Evolutionary conservation across 2,329 filamentous ascomycete species (phyloP).

Genomic region (Dichotomopilus funicola): DNA sequence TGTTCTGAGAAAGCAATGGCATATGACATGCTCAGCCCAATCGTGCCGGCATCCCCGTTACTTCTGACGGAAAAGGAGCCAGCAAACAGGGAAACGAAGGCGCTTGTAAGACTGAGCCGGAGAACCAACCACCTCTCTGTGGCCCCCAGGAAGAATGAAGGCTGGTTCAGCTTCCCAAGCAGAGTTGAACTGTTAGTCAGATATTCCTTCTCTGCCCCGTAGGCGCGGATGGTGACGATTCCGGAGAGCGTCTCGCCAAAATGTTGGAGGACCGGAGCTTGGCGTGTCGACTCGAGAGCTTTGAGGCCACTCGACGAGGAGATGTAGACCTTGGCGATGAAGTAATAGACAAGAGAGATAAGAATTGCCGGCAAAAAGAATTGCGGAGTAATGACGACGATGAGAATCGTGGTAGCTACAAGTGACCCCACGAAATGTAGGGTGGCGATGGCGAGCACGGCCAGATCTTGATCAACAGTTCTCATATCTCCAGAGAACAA

Average conservation of each 20-base stretch:
- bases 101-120: constrained; percentile 13
- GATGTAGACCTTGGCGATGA: constrained; percentile 15
- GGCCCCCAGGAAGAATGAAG: constrained; percentile 13
- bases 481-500: constrained; percentile 97
- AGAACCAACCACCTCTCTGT: constrained; percentile 17
- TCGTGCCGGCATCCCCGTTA: constrained; percentile 6
- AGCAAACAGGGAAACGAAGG: constrained; percentile 12
- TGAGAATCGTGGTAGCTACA: constrained; percentile 10
- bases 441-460: constrained; percentile 69
- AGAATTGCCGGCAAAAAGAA: constrained; percentile 11
- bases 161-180: constrained; percentile 14
- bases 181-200: constrained; percentile 6
- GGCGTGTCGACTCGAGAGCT: constrained; percentile 14
- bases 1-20: constrained; percentile 13
- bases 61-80: constrained; percentile 11
- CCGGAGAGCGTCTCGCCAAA: constrained; percentile 19
- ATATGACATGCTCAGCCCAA: constrained; percentile 12
- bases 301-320: constrained; percentile 17
- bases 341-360: constrained; percentile 15
- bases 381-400: constrained; percentile 11
- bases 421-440: constrained; percentile 10
- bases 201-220: constrained; percentile 11
- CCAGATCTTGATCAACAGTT: constrained; percentile 90
- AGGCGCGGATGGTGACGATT: constrained; percentile 19
- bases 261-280: constrained; percentile 19